Base-by-base conservation (phyloP, 2,329 filamentous ascomycete species). In the Colletotrichum theobromicola region DNA sequence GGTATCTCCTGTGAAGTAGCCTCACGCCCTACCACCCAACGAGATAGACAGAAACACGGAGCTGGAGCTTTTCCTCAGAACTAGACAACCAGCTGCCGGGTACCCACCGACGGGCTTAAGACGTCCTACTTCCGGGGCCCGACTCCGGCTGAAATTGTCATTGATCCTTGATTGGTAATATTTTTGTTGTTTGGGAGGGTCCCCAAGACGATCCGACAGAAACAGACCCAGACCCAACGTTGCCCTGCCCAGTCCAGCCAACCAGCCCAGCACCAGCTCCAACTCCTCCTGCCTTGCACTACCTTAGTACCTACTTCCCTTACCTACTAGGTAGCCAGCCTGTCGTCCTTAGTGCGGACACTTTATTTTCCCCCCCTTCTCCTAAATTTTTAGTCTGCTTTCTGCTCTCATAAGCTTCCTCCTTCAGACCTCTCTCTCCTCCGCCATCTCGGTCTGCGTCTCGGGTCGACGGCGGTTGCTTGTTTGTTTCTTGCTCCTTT, bases 401-500 rank as follows among this genome's bases (percentile, higher is more conserved):
- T n/a, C 63, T 66, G 26, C 61, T 34, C 89, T 85, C 68, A 89
- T 91, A 4, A 94, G 83, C 1, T 85, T 78, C 61, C 86, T 86
- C 4, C 84, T 90, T 93, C 93, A 94, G 0, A 94, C 90, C 72
- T 91, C 90, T 94, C 92, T 21, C 21, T 57, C 61, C 16, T 64
- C 37, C 35, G 24, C 15, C 50, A 57, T 18, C 50, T 57, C 30
- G 21, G 21, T 57, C 32, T 30, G 42, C 55, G 28, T 61, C 35
- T 61, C 30, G 67, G 58, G 58, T 65, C 53, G 50, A 57, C 62
- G 28, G 53, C 24, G 16, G 28, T 63, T 71, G 72, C 37, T 62
- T 60, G n/a, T 26, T 66, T 21, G 21, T 42, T 28, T 46, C 35
- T n/a, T 46, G n/a, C 35, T 64, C 53, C 26, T 53, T 61, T 53